Evolutionary conservation across 2,329 filamentous ascomycete genomes (phyloP), one percentile per base, ranked within the genome.

Genomic region (Trichophyton verrucosum): DNA sequence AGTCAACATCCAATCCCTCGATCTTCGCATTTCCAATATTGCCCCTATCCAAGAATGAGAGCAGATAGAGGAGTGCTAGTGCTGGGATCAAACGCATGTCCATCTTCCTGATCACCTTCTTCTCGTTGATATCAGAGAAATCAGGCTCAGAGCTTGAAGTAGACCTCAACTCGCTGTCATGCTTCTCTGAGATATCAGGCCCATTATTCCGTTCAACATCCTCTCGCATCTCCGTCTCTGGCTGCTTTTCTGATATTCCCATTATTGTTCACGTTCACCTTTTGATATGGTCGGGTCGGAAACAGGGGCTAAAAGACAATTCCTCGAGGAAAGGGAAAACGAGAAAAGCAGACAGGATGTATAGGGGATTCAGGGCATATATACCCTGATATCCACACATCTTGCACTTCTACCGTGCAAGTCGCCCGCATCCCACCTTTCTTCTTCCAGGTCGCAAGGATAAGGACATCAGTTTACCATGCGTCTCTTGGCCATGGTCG

Each of bases 21-120:
- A 70, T 66, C 22, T 63, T 65, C 4, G 68, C 68, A 63, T 70
- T 70, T 27, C 67, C 68, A 62, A 70, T 67, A 55, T 70, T 70
- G 15, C 64, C 65, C 44, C 68, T 65, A 62, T 69, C 68, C 13
- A 69, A 61, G 58, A 68, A 75, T 3, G 68, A 70, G 1, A 76
- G 64, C 1, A 76, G 66, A 57, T 76, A 76, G 1, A 76, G 67
- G 0, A 75, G 51, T 0, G 74, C 71, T 2, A 76, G 67, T 68
- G 73, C 72, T 17, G 74, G 73, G 33, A 76, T 73, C 11, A 75
- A 60, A 2, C 70, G 70, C 33, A 72, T 57, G 59, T 76, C 74
- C 71, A 75, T 74, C 62, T 74, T 76, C 65, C 74, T 69, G 55
- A 76, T 65, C 15, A 75, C 71, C 51, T 70, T 71, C 64, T 74